Base-by-base conservation (phyloP, 2,329 filamentous ascomycete species). In the Alternaria longipes region DNA sequence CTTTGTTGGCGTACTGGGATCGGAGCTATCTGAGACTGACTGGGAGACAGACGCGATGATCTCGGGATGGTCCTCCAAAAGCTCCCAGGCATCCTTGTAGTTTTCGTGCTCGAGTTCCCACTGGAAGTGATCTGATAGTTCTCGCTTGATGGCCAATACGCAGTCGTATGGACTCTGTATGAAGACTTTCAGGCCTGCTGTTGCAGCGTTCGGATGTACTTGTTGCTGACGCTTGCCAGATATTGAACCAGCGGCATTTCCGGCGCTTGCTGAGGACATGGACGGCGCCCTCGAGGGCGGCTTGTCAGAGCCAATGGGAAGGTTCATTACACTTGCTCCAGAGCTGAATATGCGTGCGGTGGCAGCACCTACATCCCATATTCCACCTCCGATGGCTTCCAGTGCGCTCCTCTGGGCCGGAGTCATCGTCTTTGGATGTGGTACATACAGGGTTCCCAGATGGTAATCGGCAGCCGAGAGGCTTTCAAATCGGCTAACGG, bases 121-220 rank as follows among this genome's bases (percentile, higher is more conserved):
- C 8, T 85, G 83, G 22, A 98, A 82, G 72, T 97, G 93, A 78
- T 99, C 95, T 4, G 88, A 84, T 16, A 97, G 84, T 72, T 97
- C 94, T 68, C 95, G 86, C 75, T 94, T 94, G 3, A 95, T 92
- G 0, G 93, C 92, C 56, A 97, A 82, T n/a, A 98, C 90, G 71
- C 94, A 98, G 79, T 99, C 95, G 74, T 96, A 99, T 0, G 95
- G 95, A 70, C 93, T 97, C 72, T 97, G 93, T 41, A 99, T 92
- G 75, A 97, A 97, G 16, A 99, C 91, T 73, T 98, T 91, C 67
- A 90, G 83, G 7, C 89, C 89, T 38, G 85, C 82, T 9, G 84
- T 84, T 5, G 81, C 78, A 18, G 81, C 81, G 66, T 85, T 81
- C 47, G 82, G 84, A 65, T 85, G 83, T 14, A 78, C 74, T 38